These are phyloP conservation scores for Cladosporium halotolerans DNA, from an alignment of 2,329 filamentous ascomycete species.

Conservation along the genomic window DNA sequence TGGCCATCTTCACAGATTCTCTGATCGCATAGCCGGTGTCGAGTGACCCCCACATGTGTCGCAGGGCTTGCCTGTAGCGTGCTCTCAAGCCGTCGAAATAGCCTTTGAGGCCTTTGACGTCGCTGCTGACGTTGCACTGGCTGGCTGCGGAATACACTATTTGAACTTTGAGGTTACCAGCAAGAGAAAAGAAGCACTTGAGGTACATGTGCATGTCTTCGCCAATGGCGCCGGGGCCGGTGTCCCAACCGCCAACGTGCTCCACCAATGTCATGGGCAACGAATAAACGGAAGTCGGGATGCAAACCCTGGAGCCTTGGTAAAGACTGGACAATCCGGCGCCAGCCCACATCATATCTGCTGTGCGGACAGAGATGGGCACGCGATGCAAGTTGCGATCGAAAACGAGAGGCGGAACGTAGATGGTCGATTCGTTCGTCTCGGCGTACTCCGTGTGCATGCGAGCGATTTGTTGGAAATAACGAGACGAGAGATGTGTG, in stretches of 20 bases:
- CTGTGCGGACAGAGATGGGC: conserved; percentile 62
- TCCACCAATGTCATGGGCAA: conserved; percentile 61
- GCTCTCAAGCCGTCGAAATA: conserved; percentile 54
- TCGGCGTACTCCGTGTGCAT: conserved; percentile 57
- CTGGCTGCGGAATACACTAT: conserved; percentile 64
- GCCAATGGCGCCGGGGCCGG: conserved; percentile 63
- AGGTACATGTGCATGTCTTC: conserved; percentile 74
- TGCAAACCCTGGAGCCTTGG: conserved; percentile 56
- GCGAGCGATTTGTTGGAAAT: conserved; percentile 58
- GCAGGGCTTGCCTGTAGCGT: conserved; percentile 64
- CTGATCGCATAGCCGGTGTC: conserved; percentile 60
- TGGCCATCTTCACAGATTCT: conserved; percentile 24
- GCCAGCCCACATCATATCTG: conserved; percentile 66
- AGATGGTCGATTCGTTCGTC: conserved; percentile 57
- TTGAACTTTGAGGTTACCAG: conserved; percentile 59
- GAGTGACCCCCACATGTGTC: conserved; percentile 71
- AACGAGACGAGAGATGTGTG: conserved; percentile 62
- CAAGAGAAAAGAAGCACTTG: conserved; percentile 70
- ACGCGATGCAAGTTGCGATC: conserved; percentile 66
- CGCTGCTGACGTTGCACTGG: conserved; percentile 64
- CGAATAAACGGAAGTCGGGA: conserved; percentile 69
- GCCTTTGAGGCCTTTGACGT: conserved; percentile 49
- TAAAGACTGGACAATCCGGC: conserved; percentile 66
- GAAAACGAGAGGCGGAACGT: conserved; percentile 66
- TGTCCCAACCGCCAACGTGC: conserved; percentile 66